Percentiles rank a stretch among this genome's conserved stretches.
These are phyloP conservation scores for Penicillium sclerotiorum DNA, from an alignment of 2,329 filamentous ascomycete species.

Conservation along the genomic window DNA sequence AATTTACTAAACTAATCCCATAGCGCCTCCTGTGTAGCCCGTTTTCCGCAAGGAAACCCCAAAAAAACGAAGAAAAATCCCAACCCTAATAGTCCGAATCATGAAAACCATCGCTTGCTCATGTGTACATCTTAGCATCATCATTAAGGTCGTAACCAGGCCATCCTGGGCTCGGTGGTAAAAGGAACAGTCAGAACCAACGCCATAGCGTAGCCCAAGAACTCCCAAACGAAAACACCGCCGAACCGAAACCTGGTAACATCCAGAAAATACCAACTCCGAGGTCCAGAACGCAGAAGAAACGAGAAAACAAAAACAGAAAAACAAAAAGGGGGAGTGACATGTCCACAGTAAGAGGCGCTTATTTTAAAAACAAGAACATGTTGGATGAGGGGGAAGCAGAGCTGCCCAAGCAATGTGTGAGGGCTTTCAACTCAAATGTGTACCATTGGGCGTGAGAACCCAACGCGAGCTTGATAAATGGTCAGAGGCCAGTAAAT, in stretches of 20 bases:
- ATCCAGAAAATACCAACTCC: constrained; percentile 21
- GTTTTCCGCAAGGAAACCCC: constrained; percentile 12
- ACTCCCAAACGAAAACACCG: constrained; percentile 30
- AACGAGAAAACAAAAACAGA: constrained; percentile 4
- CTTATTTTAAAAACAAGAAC: neutral
- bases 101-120: constrained; percentile 40
- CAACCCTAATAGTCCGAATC: constrained; percentile 28
- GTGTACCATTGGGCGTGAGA: too few relatives aligned
- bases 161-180: constrained; percentile 31
- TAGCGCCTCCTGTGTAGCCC: constrained; percentile 20
- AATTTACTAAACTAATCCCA: constrained; percentile 25
- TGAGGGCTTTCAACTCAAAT: too few relatives aligned
- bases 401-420: too few relatives aligned
- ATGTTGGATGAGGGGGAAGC: too few relatives aligned
- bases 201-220: constrained; percentile 27
- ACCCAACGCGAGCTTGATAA: neutral
- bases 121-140: constrained; percentile 45
- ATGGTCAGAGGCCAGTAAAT: too few relatives aligned
- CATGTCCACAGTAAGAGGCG: too few relatives aligned
- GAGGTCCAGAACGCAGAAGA: constrained; percentile 21
- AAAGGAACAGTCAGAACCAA: constrained; percentile 31
- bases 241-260: constrained; percentile 24
- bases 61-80: constrained; percentile 21
- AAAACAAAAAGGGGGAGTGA: constrained; percentile 13
- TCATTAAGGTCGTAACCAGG: constrained; percentile 42